Evolutionary conservation across 83 land plant species (phyloP).

Genomic region (Picea abies): DNA sequence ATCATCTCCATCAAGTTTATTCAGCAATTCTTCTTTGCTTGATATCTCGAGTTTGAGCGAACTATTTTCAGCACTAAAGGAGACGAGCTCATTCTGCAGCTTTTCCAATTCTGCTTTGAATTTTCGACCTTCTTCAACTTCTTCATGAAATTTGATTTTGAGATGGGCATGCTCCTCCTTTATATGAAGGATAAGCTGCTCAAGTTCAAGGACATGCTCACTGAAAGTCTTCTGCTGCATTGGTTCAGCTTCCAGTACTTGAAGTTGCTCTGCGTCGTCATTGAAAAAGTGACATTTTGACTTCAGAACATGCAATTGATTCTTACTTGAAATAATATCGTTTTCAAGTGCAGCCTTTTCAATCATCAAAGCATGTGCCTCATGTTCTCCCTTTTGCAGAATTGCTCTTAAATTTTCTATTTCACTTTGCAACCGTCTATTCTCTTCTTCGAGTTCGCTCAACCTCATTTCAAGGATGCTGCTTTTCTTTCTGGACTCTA

Average conservation of each 20-base stretch:
- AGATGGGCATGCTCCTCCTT: neutral
- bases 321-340: neutral
- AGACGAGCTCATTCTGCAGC: constrained; percentile 4
- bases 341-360: neutral
- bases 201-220: neutral
- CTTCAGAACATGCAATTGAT: neutral
- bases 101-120: constrained; percentile 2
- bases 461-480: neutral
- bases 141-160: neutral
- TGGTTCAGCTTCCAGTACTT: neutral
- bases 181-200: constrained; percentile 2
- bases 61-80: constrained; percentile 8
- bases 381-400: neutral
- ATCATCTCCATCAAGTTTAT: constrained; percentile 5
- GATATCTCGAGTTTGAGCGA: constrained; percentile 10
- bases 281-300: neutral
- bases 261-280: neutral
- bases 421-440: neutral
- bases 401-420: neutral
- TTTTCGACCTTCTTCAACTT: constrained; percentile 2
- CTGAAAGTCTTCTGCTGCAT: neutral
- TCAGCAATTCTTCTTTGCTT: constrained; percentile 3
- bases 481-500: neutral
- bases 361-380: neutral
- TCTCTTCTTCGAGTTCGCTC: neutral